These are phyloP conservation scores for Aspergillus uvarum DNA, from an alignment of 2,329 filamentous ascomycete genomes.

Conservation along the genomic window DNA sequence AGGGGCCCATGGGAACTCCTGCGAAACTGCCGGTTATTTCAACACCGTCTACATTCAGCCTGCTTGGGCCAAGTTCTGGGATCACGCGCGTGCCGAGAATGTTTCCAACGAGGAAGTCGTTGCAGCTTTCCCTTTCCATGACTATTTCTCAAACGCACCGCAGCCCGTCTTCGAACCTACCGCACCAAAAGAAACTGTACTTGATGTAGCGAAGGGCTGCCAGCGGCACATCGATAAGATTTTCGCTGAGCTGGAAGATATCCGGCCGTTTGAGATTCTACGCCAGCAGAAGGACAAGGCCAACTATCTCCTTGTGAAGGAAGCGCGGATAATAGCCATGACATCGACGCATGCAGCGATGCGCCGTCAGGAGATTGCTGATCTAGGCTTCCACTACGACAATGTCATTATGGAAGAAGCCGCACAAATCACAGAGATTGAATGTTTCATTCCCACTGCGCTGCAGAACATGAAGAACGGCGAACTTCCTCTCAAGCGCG, in stretches of 20 bases:
- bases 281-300: slow-evolving; percentile 86
- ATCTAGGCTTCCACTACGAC: slow-evolving; percentile 94
- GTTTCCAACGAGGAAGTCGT: slow-evolving; percentile 63
- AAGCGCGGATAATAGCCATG: slow-evolving; percentile 98
- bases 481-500: slow-evolving; percentile 74
- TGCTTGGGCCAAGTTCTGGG: slow-evolving; percentile 81
- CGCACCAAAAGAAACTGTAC: slow-evolving; percentile 62
- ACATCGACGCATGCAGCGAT: slow-evolving; percentile 98
- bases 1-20: slow-evolving; percentile 92
- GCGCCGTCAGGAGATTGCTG: slow-evolving; percentile 82
- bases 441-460: slow-evolving; percentile 93
- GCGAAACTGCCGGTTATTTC: slow-evolving; percentile 96
- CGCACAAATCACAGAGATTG: slow-evolving; percentile 94
- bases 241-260: slow-evolving; percentile 88
- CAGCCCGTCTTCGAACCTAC: slow-evolving; percentile 76
- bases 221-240: slow-evolving; percentile 86
- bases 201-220: slow-evolving; percentile 80
- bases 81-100: slow-evolving; percentile 58
- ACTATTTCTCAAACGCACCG: slow-evolving; percentile 83
- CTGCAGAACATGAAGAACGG: slow-evolving; percentile 78
- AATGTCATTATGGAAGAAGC: slow-evolving; percentile 99
- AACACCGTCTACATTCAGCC: slow-evolving; percentile 87
- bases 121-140: slow-evolving; percentile 78
- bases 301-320: slow-evolving; percentile 91
- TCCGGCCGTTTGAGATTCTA: slow-evolving; percentile 91